Percentiles rank a stretch among this genome's conserved stretches.
phyloP scores from a whole-genome alignment of 73 alveolate genomes.

The Paramecium pentaurelia region DNA sequence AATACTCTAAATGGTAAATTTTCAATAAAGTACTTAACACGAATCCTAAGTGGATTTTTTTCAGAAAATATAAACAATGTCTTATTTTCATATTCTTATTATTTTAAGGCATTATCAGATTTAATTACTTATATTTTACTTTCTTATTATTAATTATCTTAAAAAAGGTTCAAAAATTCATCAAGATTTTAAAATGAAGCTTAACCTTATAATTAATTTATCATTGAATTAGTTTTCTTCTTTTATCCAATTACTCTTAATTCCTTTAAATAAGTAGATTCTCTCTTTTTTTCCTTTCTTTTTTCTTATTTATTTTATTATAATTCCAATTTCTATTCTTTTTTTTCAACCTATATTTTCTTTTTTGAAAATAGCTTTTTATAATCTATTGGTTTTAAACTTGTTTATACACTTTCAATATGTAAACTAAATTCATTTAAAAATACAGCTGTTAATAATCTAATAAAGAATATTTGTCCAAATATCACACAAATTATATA shows the following conservation, averaged over 20 bases:
- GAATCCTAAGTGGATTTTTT: background rate
- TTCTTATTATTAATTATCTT: background rate
- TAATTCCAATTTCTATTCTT: background rate
- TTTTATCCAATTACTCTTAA: background rate
- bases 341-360: background rate
- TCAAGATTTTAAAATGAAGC: background rate
- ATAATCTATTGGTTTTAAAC: background rate
- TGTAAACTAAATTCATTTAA: conserved; percentile 20
- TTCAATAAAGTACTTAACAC: background rate
- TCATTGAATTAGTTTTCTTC: background rate
- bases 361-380: background rate
- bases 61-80: background rate
- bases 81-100: background rate
- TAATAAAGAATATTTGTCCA: conserved; percentile 46
- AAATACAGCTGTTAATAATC: conserved; percentile 51
- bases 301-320: background rate
- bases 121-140: background rate
- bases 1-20: background rate
- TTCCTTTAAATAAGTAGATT: background rate
- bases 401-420: background rate
- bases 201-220: background rate
- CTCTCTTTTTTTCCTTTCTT: background rate
- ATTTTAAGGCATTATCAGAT: background rate
- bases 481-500: background rate
- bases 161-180: background rate